A percentile compares a stretch with the other conserved stretches of the same genome.
Evolutionary conservation across 768 basidiomycete genomes (phyloP).

Genomic region (Lentinula detonsa): DNA sequence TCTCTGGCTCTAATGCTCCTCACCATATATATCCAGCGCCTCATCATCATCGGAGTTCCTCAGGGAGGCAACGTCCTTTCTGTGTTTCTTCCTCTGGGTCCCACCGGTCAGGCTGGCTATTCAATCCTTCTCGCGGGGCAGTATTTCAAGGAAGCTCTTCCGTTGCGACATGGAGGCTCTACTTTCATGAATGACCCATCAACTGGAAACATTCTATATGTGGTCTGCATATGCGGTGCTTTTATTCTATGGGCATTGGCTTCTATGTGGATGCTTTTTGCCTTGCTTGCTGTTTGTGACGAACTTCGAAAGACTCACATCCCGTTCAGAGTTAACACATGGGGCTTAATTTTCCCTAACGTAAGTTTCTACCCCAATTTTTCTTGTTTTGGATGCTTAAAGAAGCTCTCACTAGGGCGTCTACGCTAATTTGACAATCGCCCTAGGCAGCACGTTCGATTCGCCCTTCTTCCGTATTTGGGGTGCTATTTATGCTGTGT

Average conservation of each 20-base stretch:
- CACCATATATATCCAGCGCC: slow-evolving; percentile 54
- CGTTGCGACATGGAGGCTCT: slow-evolving; percentile 22
- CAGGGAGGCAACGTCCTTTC: slow-evolving; percentile 43
- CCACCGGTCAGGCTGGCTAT: slow-evolving; percentile 63
- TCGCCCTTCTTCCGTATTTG: slow-evolving; percentile 50
- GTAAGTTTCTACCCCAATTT: slow-evolving; percentile 25
- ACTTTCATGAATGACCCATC: slow-evolving; percentile 25
- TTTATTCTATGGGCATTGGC: slow-evolving; percentile 59
- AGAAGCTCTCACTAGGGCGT: slow-evolving; percentile 38
- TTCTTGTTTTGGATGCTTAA: background rate
- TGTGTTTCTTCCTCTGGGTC: slow-evolving; percentile 70
- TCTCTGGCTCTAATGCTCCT: slow-evolving; percentile 61
- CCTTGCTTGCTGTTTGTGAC: slow-evolving; percentile 41
- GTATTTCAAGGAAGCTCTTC: slow-evolving; percentile 31
- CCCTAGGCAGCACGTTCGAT: slow-evolving; percentile 41
- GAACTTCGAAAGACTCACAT: slow-evolving; percentile 33
- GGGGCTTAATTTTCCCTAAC: slow-evolving; percentile 71
- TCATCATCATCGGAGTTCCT: slow-evolving; percentile 52
- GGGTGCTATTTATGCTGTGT: slow-evolving; percentile 48
- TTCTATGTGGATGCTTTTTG: slow-evolving; percentile 57
- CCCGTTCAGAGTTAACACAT: slow-evolving; percentile 52
- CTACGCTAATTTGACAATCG: slow-evolving; percentile 59
- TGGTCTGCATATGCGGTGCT: slow-evolving; percentile 39
- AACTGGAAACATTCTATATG: slow-evolving; percentile 35
- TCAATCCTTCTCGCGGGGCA: slow-evolving; percentile 51